phyloP scores from a whole-genome alignment of 306 rosid genomes.

The Aeschynomene evenia region DNA sequence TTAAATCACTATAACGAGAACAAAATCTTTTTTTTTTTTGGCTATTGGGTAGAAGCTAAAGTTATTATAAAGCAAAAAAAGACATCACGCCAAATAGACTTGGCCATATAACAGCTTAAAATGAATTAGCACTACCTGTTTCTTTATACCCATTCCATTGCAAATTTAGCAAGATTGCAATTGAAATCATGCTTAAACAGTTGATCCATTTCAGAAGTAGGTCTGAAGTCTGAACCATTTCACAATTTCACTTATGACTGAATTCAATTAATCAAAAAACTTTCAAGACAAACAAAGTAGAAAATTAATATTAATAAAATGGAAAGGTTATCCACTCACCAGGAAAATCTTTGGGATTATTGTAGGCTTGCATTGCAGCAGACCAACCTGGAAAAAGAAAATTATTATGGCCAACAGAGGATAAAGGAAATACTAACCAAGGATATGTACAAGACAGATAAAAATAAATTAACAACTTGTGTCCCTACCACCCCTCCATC shows the following conservation, averaged over 20 bases:
- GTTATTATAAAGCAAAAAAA: too few species aligned
- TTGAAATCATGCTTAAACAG: not conserved
- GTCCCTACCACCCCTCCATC: not conserved
- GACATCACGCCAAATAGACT: too few species aligned
- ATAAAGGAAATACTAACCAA: conserved; percentile 15
- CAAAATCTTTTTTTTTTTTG: too few species aligned
- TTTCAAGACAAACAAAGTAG: conserved; percentile 1
- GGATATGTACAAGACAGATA: conserved; percentile 19
- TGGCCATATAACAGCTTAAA: too few species aligned
- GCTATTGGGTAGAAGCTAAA: too few species aligned
- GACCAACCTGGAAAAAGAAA: conserved; percentile 62
- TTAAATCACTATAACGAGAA: too few species aligned
- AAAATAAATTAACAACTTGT: conserved; percentile 16
- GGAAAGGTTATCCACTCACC: conserved; percentile 47
- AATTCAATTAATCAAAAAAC: not conserved
- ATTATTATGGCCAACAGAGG: conserved; percentile 22
- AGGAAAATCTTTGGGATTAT: conserved; percentile 51
- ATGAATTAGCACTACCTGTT: conserved; percentile 5
- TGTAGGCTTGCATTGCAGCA: conserved; percentile 50
- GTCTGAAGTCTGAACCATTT: conserved; percentile 24
- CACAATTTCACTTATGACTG: conserved; percentile 11
- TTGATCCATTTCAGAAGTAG: not conserved
- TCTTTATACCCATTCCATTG: not conserved
- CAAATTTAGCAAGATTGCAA: conserved; percentile 18
- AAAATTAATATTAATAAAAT: conserved; percentile 12